Base-by-base conservation (phyloP, 257 asterid species). In the Lantana camara region DNA sequence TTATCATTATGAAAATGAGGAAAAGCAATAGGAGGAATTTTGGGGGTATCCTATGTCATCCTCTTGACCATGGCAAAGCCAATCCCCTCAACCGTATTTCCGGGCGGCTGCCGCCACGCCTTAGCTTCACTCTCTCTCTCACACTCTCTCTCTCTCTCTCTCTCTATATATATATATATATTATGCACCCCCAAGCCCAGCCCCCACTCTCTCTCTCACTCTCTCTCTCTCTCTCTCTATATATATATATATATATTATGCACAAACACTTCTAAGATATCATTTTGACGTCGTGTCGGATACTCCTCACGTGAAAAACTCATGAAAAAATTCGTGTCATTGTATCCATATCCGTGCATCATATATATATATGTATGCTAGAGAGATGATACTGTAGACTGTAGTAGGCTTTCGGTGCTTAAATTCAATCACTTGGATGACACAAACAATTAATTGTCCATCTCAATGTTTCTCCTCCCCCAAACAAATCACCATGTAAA, bases 391-490 rank as follows among this genome's bases (percentile, higher is more conserved):
- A 38, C 11, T 22, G 1, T 35, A 23, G n/a, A n/a, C n/a, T n/a
- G n/a, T n/a, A n/a, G n/a, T 74, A 79, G 79, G 64, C 91, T 86
- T 83, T 86, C 91, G 89, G 95, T 83, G 95, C 75, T 20, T 64
- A 73, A 75, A 42, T 76, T 67, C 78, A 71, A 71, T 69, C 48
- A 69, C 52, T 72, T 35, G 4, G 4, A 27, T 37, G 37, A 63
- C 70, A 22, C 70, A 61, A 38, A 56, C 68, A 74, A 27, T 27
- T 27, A 72, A 72, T 63, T 66, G 84, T 77, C 79, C 66, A 67
- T 67, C 71, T 73, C 85, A 61, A 41, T 81, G 79, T 77, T 63
- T 70, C 85, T 72, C 60, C 75, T 47, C 69, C 42, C 61, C 69
- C 60, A 66, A 80, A 73, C 78, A 80, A n/a, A 48, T 51, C 38